phyloP scores from a whole-genome alignment of 2,329 filamentous ascomycete genomes.

The Beauveria sp. region DNA sequence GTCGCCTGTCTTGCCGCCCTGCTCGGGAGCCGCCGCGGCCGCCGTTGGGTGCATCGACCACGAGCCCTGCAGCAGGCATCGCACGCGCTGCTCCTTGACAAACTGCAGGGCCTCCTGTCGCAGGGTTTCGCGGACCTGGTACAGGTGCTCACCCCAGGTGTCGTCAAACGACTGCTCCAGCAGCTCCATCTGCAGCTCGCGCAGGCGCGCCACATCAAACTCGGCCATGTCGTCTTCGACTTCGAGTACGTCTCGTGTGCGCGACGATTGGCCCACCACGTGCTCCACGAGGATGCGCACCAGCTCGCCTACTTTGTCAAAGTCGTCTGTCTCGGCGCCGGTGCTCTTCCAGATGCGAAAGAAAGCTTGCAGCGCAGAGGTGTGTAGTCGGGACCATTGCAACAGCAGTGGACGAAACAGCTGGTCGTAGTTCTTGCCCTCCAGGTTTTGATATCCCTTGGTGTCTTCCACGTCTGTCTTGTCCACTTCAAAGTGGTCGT shows the following conservation, averaged over 20 bases:
- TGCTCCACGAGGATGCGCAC: conserved; percentile 85
- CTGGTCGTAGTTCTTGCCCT: conserved; percentile 74
- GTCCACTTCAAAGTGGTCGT: conserved; percentile 93
- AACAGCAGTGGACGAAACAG: conserved; percentile 81
- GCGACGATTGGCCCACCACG: conserved; percentile 72
- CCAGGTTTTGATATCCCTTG: conserved; percentile 66
- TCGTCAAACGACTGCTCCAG: conserved; percentile 88
- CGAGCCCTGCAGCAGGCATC: conserved; percentile 78
- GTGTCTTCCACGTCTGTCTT: conserved; percentile 72
- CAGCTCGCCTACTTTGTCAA: conserved; percentile 87
- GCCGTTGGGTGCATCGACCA: conserved; percentile 65
- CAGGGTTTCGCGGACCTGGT: conserved; percentile 84
- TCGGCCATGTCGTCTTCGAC: conserved; percentile 84
- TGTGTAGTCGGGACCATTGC: conserved; percentile 89
- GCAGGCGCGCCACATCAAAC: conserved; percentile 70
- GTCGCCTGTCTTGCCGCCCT: conserved; percentile 29
- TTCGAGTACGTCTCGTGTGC: conserved; percentile 77
- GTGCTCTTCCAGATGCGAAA: conserved; percentile 90
- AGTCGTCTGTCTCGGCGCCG: conserved; percentile 75
- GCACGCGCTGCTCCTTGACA: conserved; percentile 91
- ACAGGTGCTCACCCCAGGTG: conserved; percentile 84
- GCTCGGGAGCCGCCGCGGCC: conserved; percentile 19
- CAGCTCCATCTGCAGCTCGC: conserved; percentile 88
- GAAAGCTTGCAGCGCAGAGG: conserved; percentile 77
- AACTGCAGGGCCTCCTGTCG: conserved; percentile 90